Base-by-base conservation (phyloP, 495 filamentous ascomycete species). In the Daldinia decipiens region DNA sequence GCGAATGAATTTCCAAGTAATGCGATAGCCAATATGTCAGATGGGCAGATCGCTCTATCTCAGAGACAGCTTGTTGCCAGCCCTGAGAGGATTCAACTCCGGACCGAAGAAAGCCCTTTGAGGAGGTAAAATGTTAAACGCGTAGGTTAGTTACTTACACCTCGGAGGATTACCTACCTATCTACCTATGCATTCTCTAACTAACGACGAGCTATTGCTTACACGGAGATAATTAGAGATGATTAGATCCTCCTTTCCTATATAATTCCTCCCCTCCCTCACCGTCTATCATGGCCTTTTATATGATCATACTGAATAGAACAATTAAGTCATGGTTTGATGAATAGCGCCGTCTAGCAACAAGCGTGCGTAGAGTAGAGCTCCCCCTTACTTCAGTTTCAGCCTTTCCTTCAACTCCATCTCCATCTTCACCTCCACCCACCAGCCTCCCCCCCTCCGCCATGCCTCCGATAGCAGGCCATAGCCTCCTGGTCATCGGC, bases 401-500 rank as follows among this genome's bases (percentile, higher is more conserved):
- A 47, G 11, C 43, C 43, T 9, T 17, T 13, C 17, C 43, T 45
- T 9, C 40, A 45, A 36, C 54, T 15, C 15, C 21, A 32, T 6
- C 51, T 15, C 15, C 21, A 27, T 3, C 26, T 24, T n/a, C n/a
- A n/a, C n/a, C 26, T 4, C 26, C 26, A n/a, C 24, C 51, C 26
- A 32, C 34, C 15, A 57, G 21, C 21, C 21, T 24, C 21, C 56
- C 4, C 13, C 5, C 45, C 7, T 50, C 50, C 45, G 62, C 43
- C 53, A 74, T 74, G 71, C 67, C 71, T 59, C 55, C 71, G 17
- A 74, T 74, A 45, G 40, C 40, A 4, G 62, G 62, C 45, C 71
- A 74, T 11, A 53, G 31, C 65, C 61, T 87, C 43, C 80, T 87
- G 55, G 47, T 86, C 29, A 77, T 87, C 52, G 84, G 84, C 8